phyloP scores from a whole-genome alignment of 2,329 filamentous ascomycete genomes.

The Apiospora sp. region DNA sequence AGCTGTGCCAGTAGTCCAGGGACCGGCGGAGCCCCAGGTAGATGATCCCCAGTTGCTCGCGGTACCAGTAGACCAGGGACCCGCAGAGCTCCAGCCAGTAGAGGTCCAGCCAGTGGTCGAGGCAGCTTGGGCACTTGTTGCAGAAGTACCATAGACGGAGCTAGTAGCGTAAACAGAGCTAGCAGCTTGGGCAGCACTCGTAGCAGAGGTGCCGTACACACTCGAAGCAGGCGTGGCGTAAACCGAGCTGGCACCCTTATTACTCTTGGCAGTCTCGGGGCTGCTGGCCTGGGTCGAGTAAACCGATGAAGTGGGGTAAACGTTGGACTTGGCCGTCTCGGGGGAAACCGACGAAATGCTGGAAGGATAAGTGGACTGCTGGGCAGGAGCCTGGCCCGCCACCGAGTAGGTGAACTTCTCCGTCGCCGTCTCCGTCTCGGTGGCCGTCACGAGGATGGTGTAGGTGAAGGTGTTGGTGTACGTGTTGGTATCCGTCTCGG shows the following conservation, averaged over 20 bases:
- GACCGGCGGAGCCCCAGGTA: not conserved
- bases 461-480: not conserved
- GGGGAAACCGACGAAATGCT: not conserved
- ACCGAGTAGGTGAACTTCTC: not conserved
- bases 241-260: not conserved
- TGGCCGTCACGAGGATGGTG: constrained; percentile 8
- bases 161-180: not conserved
- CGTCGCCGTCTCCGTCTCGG: constrained; percentile 10
- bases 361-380: not conserved
- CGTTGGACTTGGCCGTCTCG: not conserved
- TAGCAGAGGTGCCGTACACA: not conserved
- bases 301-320: not conserved
- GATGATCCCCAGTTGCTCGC: not conserved
- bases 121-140: not conserved
- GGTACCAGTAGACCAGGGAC: not conserved
- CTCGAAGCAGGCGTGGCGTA: not conserved
- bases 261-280: not conserved
- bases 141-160: not conserved
- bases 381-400: not conserved
- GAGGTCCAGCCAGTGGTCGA: not conserved
- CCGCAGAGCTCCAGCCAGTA: not conserved
- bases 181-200: not conserved
- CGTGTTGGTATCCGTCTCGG: constrained; percentile 1
- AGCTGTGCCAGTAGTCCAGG: not conserved
- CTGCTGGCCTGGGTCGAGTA: not conserved